phyloP scores from a whole-genome alignment of 352 stramenopile genomes.

The Phytophthora pseudosyringae region DNA sequence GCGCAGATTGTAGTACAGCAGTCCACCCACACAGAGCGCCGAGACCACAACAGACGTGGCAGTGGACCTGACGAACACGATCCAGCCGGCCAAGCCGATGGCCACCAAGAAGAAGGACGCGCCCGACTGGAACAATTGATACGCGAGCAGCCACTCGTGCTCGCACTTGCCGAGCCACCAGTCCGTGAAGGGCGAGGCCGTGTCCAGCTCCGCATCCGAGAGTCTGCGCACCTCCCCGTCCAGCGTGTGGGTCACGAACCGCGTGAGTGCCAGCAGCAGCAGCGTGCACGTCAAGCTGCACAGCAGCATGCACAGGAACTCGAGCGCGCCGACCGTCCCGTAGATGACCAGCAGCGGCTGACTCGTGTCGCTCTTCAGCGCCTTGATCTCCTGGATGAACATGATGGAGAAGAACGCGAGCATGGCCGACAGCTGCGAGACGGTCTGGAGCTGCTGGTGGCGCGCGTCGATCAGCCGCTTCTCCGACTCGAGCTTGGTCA shows the following conservation, averaged over 20 bases:
- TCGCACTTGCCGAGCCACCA: slow-evolving; percentile 81
- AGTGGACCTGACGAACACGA: slow-evolving; percentile 62
- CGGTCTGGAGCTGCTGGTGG: slow-evolving; percentile 62
- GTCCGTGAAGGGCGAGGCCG: slow-evolving; percentile 67
- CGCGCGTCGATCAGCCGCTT: slow-evolving; percentile 80
- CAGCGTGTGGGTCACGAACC: slow-evolving; percentile 82
- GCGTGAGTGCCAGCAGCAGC: slow-evolving; percentile 75
- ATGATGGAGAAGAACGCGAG: slow-evolving; percentile 77
- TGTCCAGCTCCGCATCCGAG: slow-evolving; percentile 62
- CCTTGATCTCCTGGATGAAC: slow-evolving; percentile 75
- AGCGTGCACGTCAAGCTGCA: slow-evolving; percentile 76
- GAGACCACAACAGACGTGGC: slow-evolving; percentile 55
- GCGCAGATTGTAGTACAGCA: slow-evolving; percentile 73
- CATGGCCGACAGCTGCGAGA: slow-evolving; percentile 73
- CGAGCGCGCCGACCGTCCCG: slow-evolving; percentile 56
- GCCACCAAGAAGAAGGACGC: slow-evolving; percentile 70
- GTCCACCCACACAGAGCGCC: slow-evolving; percentile 45
- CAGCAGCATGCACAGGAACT: slow-evolving; percentile 81
- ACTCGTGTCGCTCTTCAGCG: slow-evolving; percentile 46
- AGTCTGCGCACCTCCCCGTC: slow-evolving; percentile 67
- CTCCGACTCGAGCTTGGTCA: slow-evolving; percentile 81
- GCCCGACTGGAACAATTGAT: slow-evolving; percentile 66
- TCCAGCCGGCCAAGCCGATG: slow-evolving; percentile 63
- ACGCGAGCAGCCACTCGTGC: slow-evolving; percentile 76
- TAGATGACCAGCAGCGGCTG: slow-evolving; percentile 68